phyloP scores from a whole-genome alignment of 768 basidiomycete species.

The Lentinula aciculospora region DNA sequence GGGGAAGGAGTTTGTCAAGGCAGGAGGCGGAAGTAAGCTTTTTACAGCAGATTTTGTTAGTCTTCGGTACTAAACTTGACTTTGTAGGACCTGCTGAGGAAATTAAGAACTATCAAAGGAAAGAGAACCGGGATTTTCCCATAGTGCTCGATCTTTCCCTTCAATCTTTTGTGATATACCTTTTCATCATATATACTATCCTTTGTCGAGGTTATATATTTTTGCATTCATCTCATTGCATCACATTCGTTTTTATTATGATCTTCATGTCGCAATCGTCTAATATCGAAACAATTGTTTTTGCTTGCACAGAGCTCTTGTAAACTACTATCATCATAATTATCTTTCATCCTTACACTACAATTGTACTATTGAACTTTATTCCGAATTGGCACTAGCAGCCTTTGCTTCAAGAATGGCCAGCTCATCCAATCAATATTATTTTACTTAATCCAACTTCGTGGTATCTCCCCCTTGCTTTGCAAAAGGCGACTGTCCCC shows the following conservation, averaged over 20 bases:
- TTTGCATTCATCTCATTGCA: neutral
- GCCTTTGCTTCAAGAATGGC: neutral
- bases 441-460: neutral
- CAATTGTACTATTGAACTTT: too few relatives aligned
- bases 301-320: too few relatives aligned
- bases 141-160: neutral
- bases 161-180: neutral
- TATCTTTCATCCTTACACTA: too few relatives aligned
- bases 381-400: neutral
- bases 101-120: slow-evolving; percentile 47
- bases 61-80: slow-evolving; percentile 8
- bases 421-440: neutral
- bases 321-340: too few relatives aligned
- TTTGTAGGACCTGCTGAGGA: slow-evolving; percentile 48
- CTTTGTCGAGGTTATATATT: neutral
- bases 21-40: slow-evolving; percentile 64
- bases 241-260: neutral
- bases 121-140: slow-evolving; percentile 33
- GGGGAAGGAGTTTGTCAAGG: slow-evolving; percentile 57
- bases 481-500: slow-evolving; percentile 8
- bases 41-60: neutral
- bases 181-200: neutral
- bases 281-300: too few relatives aligned
- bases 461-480: neutral
- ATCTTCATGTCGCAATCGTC: neutral